Percentiles rank a stretch among this genome's conserved stretches.
Conservation (phyloP, 768 basidiomycete genomes). For the Phlebiopsis flavidoalba region DNA sequence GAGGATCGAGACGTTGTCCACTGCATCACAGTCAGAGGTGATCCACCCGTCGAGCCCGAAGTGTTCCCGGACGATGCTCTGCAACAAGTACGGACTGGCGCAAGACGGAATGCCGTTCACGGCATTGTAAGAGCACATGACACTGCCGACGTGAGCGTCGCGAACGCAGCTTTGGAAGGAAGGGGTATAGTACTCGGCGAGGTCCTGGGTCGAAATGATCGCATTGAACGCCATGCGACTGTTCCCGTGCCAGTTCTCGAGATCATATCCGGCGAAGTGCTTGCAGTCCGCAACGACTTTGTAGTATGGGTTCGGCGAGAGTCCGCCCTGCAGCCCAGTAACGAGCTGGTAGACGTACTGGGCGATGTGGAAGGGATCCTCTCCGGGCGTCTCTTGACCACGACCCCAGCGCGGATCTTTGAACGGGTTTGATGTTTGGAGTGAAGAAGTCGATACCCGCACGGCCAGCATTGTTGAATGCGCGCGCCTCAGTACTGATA, state of each 20-base stretch:
- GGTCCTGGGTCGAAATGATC: conserved; percentile 46
- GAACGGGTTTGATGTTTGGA: conserved; percentile 46
- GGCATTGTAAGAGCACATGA: conserved; percentile 62
- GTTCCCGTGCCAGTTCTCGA: conserved; percentile 52
- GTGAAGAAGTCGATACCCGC: conserved; percentile 55
- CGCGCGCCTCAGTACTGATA: conserved; percentile 52
- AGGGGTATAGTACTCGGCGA: conserved; percentile 51
- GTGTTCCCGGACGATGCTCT: conserved; percentile 43
- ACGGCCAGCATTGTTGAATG: conserved; percentile 49
- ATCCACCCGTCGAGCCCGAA: conserved; percentile 56
- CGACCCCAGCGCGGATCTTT: conserved; percentile 62
- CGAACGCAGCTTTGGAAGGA: conserved; percentile 56
- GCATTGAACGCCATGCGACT: conserved; percentile 48
- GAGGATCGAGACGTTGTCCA: conserved; percentile 44
- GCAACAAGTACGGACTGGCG: conserved; percentile 47
- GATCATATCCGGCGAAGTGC: conserved; percentile 55
- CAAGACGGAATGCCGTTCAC: conserved; percentile 57
- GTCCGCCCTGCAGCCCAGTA: conserved; percentile 51
- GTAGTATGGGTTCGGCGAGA: conserved; percentile 45
- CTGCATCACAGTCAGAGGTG: conserved; percentile 52
- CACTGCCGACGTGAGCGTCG: conserved; percentile 53
- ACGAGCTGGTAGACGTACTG: conserved; percentile 52
- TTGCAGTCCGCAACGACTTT: conserved; percentile 56
- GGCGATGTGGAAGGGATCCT: conserved; percentile 49
- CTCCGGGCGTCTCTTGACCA: conserved; percentile 58